Conservation (phyloP, 306 rosid species). For the Corylus avellana region DNA sequence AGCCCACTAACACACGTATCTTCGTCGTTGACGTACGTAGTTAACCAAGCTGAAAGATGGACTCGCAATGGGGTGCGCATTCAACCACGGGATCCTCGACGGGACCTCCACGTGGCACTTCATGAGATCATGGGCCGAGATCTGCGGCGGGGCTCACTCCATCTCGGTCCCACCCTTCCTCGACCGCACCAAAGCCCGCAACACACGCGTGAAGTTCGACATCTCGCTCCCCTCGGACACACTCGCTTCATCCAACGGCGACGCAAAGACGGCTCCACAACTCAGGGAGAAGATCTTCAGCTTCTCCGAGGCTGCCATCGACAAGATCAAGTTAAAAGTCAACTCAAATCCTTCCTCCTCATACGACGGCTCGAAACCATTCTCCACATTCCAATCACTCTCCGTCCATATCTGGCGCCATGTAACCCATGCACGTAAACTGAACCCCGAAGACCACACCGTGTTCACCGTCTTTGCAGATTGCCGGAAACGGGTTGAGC, state of each 20-base stretch:
- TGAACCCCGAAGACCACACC: conserved; percentile 83
- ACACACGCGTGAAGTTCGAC: conserved; percentile 84
- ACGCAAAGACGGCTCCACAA: conserved; percentile 33
- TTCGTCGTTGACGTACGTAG: conserved; percentile 32
- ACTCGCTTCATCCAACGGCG: conserved; percentile 30
- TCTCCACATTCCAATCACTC: conserved; percentile 88
- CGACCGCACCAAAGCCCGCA: conserved; percentile 73
- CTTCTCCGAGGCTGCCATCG: conserved; percentile 72
- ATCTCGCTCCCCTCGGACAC: conserved; percentile 48
- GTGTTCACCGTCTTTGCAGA: conserved; percentile 90
- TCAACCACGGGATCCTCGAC: conserved; percentile 87
- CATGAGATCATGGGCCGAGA: conserved; percentile 90
- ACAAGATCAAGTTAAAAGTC: conserved; percentile 69
- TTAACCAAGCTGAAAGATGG: conserved; percentile 87
- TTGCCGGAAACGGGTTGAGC: conserved; percentile 79
- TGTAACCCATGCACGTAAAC: conserved; percentile 67
- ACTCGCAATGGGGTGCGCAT: conserved; percentile 82
- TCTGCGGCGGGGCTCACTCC: conserved; percentile 53
- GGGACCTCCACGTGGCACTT: conserved; percentile 96
- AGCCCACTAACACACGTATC: not conserved
- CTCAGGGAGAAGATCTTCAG: conserved; percentile 74
- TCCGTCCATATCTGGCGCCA: conserved; percentile 91
- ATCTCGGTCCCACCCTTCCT: conserved; percentile 61
- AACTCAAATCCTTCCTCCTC: conserved; percentile 40
- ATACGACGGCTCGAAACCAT: conserved; percentile 68